A percentile compares a stretch with the other conserved stretches of the same genome.
These are phyloP conservation scores for Endoconidiophora laricicola DNA, from an alignment of 2,329 filamentous ascomycete genomes.

Conservation along the genomic window DNA sequence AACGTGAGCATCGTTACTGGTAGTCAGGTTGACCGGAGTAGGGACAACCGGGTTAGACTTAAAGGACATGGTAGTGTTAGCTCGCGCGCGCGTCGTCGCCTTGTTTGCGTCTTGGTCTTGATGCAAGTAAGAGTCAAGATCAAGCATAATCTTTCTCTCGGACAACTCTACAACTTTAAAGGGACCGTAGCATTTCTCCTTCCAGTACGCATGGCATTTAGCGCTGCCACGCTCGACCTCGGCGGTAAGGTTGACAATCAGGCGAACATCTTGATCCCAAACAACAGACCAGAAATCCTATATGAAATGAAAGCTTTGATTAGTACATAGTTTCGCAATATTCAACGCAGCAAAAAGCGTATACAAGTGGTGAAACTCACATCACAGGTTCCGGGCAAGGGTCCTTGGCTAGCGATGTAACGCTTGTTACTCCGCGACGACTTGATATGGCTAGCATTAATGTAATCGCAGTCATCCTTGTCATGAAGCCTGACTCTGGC, in stretches of 20 bases:
- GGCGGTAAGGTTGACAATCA: conserved; percentile 92
- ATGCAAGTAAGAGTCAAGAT: conserved; percentile 31
- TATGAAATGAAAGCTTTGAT: background rate
- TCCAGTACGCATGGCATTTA: conserved; percentile 94
- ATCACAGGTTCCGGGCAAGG: conserved; percentile 79
- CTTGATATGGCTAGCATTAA: conserved; percentile 82
- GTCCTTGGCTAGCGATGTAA: conserved; percentile 92
- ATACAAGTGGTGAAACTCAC: conserved; percentile 30
- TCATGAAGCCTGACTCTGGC: conserved; percentile 65
- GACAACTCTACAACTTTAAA: conserved; percentile 62
- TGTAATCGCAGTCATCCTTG: conserved; percentile 66
- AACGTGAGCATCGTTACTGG: conserved; percentile 52
- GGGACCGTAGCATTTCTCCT: conserved; percentile 57
- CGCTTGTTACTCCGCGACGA: conserved; percentile 69
- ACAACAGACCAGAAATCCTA: conserved; percentile 96
- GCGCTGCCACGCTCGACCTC: conserved; percentile 84
- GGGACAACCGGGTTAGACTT: conserved; percentile 10
- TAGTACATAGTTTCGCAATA: conserved; percentile 18
- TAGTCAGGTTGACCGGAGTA: conserved; percentile 11
- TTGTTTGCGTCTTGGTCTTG: conserved; percentile 17
- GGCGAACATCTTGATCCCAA: conserved; percentile 90
- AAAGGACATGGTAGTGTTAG: conserved; percentile 17
- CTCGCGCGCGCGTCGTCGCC: conserved; percentile 26
- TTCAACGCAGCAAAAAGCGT: background rate
- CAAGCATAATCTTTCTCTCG: conserved; percentile 66